A percentile compares a stretch with the other conserved stretches of the same genome.
Conservation (phyloP, 169 alveolate genomes). For the Plasmodium blacklocki region DNA sequence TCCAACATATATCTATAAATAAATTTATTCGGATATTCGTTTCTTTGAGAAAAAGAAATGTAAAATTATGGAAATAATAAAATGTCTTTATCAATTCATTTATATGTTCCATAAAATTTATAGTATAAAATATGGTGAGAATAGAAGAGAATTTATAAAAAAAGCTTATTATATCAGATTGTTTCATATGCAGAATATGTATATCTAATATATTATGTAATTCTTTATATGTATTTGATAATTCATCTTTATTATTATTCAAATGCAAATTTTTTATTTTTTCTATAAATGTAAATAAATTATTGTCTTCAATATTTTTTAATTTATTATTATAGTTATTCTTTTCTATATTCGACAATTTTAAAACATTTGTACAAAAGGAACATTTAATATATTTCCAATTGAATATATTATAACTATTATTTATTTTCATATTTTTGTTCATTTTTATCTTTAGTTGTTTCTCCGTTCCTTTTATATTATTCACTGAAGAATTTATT, state of each 20-base stretch:
- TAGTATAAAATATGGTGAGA: conserved; percentile 13
- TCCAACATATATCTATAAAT: conserved; percentile 58
- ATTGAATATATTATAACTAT: no score
- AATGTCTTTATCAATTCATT: conserved; percentile 18
- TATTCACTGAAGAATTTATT: no score
- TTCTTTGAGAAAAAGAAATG: conserved; percentile 23
- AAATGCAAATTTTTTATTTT: conserved; percentile 17
- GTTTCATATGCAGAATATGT: conserved; percentile 21
- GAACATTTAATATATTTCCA: no score
- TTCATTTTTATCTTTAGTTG: no score
- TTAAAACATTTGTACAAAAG: no score
- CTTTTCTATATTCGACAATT: no score
- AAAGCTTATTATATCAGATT: conserved; percentile 29
- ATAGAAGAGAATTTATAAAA: conserved; percentile 66
- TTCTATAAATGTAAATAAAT: conserved; percentile 19
- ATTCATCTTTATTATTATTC: background rate
- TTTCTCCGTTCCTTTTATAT: no score
- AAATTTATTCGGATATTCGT: background rate
- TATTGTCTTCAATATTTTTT: background rate
- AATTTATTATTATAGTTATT: background rate
- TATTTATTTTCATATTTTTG: no score
- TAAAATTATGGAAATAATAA: conserved; percentile 26
- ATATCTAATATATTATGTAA: conserved; percentile 19
- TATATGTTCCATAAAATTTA: background rate
- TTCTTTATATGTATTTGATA: conserved; percentile 21